These are phyloP conservation scores for Euphorbia corollata DNA, from an alignment of 441 rosid genomes.

Conservation along the genomic window DNA sequence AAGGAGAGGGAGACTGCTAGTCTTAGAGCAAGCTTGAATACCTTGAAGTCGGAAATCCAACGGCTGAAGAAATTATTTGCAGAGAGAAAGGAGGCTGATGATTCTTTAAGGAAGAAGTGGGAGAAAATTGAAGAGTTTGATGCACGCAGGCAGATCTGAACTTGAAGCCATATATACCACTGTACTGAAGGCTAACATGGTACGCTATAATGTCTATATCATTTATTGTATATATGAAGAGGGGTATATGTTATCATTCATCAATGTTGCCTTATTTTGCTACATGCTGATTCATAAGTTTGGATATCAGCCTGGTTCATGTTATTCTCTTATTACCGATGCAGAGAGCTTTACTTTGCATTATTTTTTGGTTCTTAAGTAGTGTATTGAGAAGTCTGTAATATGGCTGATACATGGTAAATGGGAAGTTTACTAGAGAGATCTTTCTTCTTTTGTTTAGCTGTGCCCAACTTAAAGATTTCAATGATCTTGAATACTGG, in stretches of 20 bases:
- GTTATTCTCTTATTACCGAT: not conserved
- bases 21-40: conserved; percentile 73
- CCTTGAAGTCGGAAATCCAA: conserved; percentile 71
- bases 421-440: not conserved
- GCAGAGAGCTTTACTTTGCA: not conserved
- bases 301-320: too few relatives aligned
- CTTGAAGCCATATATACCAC: conserved; percentile 77
- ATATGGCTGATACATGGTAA: not conserved
- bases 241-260: conserved; percentile 1
- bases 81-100: conserved; percentile 92
- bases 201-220: conserved; percentile 23
- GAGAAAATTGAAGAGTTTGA: conserved; percentile 94
- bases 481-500: not conserved
- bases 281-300: not conserved
- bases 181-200: conserved; percentile 78
- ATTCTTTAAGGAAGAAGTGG: conserved; percentile 84
- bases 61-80: conserved; percentile 77
- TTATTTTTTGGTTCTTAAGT: not conserved
- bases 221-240: conserved; percentile 10
- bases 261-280: not conserved
- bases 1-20: conserved; percentile 93
- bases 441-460: not conserved
- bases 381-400: not conserved
- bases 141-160: conserved; percentile 83
- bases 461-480: too few relatives aligned